Evolutionary conservation across 768 basidiomycete genomes (phyloP).

Genomic region (Pulveroboletus sp.): DNA sequence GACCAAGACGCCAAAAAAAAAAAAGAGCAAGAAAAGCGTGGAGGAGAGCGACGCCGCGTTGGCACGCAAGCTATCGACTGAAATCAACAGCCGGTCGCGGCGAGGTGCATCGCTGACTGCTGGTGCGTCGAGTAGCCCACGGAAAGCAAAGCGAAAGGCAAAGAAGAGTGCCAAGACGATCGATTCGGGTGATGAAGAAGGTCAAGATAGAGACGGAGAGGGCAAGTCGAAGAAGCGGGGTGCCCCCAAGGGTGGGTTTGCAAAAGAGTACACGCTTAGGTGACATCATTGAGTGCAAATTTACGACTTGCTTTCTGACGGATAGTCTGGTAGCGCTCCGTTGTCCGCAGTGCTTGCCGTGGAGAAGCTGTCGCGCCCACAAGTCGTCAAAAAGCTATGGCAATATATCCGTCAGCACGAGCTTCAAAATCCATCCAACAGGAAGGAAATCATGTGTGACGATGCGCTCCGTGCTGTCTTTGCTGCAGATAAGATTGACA

Average conservation of each 20-base stretch:
- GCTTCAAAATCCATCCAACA: slow-evolving; percentile 84
- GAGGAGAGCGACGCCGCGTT: slow-evolving; percentile 68
- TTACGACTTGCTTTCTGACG: slow-evolving; percentile 7
- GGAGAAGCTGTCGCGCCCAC: slow-evolving; percentile 76
- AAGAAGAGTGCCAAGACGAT: slow-evolving; percentile 55
- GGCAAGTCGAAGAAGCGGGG: slow-evolving; percentile 50
- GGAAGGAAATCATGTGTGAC: slow-evolving; percentile 85
- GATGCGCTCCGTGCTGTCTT: slow-evolving; percentile 70
- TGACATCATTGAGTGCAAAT: slow-evolving; percentile 21
- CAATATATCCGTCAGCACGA: slow-evolving; percentile 78
- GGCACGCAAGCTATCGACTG: slow-evolving; percentile 66
- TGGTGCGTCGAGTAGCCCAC: slow-evolving; percentile 40
- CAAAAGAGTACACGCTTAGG: slow-evolving; percentile 77
- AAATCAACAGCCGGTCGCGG: slow-evolving; percentile 63
- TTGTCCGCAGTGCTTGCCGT: slow-evolving; percentile 67
- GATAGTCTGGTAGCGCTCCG: slow-evolving; percentile 54
- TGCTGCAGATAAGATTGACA: slow-evolving; percentile 77
- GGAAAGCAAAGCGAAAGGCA: slow-evolving; percentile 40
- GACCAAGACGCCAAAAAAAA: slow-evolving; percentile 40
- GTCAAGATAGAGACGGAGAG: slow-evolving; percentile 43
- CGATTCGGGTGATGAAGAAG: slow-evolving; percentile 52
- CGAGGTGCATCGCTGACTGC: slow-evolving; percentile 39
- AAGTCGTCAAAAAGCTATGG: slow-evolving; percentile 91
- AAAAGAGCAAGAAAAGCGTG: slow-evolving; percentile 41
- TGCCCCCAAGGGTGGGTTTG: slow-evolving; percentile 68